A percentile compares a stretch with the other conserved stretches of the same genome.
Conservation (phyloP, 192 early-diverging fungal species). For the Linnemannia zychae region DNA sequence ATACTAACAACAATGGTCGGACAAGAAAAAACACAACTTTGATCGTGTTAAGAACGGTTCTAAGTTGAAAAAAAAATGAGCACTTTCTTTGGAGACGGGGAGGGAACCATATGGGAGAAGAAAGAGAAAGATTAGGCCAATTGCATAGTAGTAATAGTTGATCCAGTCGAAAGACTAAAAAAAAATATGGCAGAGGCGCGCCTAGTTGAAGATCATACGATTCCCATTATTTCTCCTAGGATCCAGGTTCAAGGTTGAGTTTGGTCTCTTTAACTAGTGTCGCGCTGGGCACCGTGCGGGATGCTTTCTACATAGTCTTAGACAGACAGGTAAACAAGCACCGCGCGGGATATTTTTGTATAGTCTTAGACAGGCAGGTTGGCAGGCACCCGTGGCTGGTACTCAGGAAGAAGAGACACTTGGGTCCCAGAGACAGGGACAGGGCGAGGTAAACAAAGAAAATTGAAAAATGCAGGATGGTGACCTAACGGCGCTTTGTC, state of each 20-base stretch:
- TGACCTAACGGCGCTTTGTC: background rate
- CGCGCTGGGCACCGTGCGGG: background rate
- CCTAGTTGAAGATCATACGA: background rate
- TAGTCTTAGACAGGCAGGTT: background rate
- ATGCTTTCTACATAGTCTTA: background rate
- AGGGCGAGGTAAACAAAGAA: background rate
- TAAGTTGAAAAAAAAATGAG: background rate
- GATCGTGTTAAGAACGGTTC: background rate
- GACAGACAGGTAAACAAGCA: background rate
- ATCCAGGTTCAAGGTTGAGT: background rate
- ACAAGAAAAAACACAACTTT: constrained; percentile 2
- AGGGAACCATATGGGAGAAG: background rate
- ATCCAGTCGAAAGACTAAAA: background rate
- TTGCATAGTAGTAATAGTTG: background rate
- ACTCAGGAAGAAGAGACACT: background rate
- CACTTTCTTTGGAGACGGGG: background rate
- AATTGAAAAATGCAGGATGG: background rate
- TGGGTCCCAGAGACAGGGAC: background rate
- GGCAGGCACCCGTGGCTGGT: background rate
- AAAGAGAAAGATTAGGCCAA: background rate
- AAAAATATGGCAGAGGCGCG: background rate
- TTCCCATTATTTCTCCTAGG: background rate
- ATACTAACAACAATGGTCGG: background rate
- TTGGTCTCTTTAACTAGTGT: background rate
- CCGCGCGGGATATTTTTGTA: background rate